Conservation (phyloP, 1,284 basidiomycete species). For the Sporisorium graminicola region DNA sequence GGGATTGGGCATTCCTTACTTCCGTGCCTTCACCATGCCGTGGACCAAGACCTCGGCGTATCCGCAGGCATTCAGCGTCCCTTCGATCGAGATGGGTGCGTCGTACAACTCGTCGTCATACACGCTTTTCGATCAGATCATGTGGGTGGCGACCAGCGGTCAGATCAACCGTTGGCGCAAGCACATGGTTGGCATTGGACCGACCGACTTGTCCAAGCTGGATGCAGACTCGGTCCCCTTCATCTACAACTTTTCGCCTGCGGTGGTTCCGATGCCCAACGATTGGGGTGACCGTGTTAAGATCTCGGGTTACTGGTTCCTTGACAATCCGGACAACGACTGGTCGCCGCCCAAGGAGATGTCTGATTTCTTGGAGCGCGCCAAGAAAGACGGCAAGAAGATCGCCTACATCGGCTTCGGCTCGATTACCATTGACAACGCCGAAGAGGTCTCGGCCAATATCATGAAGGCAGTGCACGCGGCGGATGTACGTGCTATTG, state of each 20-base stretch:
- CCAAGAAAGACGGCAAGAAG: constrained; percentile 74
- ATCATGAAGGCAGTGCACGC: constrained; percentile 58
- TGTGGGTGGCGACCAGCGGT: constrained; percentile 61
- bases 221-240: constrained; percentile 55
- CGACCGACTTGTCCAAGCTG: constrained; percentile 53
- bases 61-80: constrained; percentile 65
- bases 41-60: constrained; percentile 62
- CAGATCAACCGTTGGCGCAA: constrained; percentile 66
- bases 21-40: constrained; percentile 67
- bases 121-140: constrained; percentile 58
- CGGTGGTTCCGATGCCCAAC: constrained; percentile 59
- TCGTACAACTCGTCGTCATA: constrained; percentile 61
- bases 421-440: constrained; percentile 70
- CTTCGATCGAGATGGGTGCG: constrained; percentile 49
- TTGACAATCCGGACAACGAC: constrained; percentile 71
- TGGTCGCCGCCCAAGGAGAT: constrained; percentile 76
- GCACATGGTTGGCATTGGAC: constrained; percentile 53
- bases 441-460: constrained; percentile 66
- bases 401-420: constrained; percentile 67
- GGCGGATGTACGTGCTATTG: constrained; percentile 63
- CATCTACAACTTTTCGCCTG: constrained; percentile 66
- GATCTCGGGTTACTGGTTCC: constrained; percentile 65
- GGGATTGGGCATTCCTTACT: constrained; percentile 61
- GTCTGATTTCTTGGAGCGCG: constrained; percentile 75
- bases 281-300: constrained; percentile 62